These are phyloP conservation scores for Sporothrix brasiliensis DNA, from an alignment of 2,329 filamentous ascomycete genomes.

Conservation along the genomic window DNA sequence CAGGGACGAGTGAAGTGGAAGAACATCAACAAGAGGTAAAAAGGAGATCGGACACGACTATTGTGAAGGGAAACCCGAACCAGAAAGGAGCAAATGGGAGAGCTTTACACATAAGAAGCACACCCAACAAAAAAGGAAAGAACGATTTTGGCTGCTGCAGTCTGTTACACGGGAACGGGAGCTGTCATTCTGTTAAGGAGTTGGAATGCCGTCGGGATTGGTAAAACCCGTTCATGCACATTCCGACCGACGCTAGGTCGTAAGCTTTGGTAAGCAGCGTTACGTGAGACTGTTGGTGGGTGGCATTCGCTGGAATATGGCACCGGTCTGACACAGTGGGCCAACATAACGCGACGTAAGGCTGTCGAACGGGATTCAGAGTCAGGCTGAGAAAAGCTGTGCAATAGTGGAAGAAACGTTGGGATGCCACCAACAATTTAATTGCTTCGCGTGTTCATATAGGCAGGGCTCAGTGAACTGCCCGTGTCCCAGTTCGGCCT, in stretches of 20 bases:
- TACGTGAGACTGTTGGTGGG: background rate
- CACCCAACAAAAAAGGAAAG: conserved; percentile 16
- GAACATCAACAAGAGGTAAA: background rate
- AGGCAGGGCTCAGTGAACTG: background rate
- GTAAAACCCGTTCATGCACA: background rate
- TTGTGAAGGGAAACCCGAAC: background rate
- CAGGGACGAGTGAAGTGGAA: background rate
- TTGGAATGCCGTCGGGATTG: conserved; percentile 14
- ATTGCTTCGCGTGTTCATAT: background rate
- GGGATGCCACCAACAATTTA: background rate
- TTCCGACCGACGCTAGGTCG: conserved; percentile 2
- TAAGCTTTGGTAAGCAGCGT: conserved; percentile 6
- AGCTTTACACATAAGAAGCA: background rate
- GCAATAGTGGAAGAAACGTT: background rate
- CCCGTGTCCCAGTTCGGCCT: background rate
- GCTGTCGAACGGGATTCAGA: conserved; percentile 21
- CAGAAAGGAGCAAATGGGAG: background rate
- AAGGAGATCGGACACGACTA: background rate
- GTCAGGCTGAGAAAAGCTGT: background rate
- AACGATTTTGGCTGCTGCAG: background rate
- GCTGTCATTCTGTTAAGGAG: background rate
- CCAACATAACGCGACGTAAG: background rate
- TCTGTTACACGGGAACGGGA: conserved; percentile 18
- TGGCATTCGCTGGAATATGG: conserved; percentile 12
- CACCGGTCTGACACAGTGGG: conserved; percentile 3